phyloP scores from a whole-genome alignment of 2,329 filamentous ascomycete species.

The Verticillium dahliae region DNA sequence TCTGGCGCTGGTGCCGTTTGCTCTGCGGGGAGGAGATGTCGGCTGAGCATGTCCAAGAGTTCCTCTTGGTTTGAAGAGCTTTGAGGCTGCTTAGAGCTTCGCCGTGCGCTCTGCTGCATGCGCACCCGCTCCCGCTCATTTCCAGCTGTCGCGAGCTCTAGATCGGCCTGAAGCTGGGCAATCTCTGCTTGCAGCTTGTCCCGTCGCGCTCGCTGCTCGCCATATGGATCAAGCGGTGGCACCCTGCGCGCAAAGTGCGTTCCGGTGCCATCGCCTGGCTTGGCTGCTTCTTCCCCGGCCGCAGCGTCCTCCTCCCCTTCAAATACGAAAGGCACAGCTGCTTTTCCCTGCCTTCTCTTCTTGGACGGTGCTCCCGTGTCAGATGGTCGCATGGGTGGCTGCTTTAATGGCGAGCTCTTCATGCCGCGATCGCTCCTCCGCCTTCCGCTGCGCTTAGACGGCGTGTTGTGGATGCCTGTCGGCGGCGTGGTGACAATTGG shows the following conservation, averaged over 20 bases:
- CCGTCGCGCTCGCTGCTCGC: slow-evolving; percentile 43
- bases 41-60: slow-evolving; percentile 33
- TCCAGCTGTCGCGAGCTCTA: slow-evolving; percentile 50
- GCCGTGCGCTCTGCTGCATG: slow-evolving; percentile 30
- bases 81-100: slow-evolving; percentile 16
- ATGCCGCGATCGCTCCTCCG: slow-evolving; percentile 28
- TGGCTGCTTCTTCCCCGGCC: neutral
- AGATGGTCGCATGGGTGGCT: slow-evolving; percentile 25
- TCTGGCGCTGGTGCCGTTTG: slow-evolving; percentile 17
- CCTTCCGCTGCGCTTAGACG: slow-evolving; percentile 38
- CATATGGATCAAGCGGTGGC: slow-evolving; percentile 31
- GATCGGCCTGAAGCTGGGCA: slow-evolving; percentile 48
- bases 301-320: neutral
- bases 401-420: slow-evolving; percentile 45
- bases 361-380: slow-evolving; percentile 10
- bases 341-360: slow-evolving; percentile 10
- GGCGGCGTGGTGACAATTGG: slow-evolving; percentile 49
- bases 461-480: slow-evolving; percentile 53
- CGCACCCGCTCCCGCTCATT: slow-evolving; percentile 49
- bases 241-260: slow-evolving; percentile 35
- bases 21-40: slow-evolving; percentile 31
- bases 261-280: neutral
- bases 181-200: slow-evolving; percentile 51
- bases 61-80: slow-evolving; percentile 26
- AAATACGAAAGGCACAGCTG: neutral